A percentile compares a stretch with the other conserved stretches of the same genome.
Evolutionary conservation across 306 rosid species (phyloP).

Genomic region (Citrullus mucosospermus): DNA sequence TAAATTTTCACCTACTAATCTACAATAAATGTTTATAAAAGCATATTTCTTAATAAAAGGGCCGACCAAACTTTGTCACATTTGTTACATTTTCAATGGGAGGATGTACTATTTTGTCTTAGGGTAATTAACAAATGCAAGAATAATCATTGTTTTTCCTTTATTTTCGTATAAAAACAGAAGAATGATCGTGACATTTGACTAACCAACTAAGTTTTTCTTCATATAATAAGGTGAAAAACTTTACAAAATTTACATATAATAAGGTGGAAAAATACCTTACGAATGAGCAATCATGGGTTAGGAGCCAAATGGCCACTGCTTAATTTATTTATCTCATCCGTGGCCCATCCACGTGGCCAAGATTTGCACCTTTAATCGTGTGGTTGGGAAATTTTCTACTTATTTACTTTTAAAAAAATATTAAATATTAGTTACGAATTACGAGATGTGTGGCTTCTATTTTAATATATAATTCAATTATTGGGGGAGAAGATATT

Average conservation of each 20-base stretch:
- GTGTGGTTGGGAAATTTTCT: background rate
- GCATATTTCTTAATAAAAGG: no score
- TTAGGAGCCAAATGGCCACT: background rate
- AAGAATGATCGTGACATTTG: background rate
- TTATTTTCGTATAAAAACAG: background rate
- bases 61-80: background rate
- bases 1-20: no score
- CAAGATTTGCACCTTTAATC: background rate
- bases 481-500: background rate
- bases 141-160: background rate
- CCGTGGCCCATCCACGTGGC: background rate
- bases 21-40: no score
- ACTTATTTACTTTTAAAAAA: background rate
- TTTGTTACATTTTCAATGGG: background rate
- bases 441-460: background rate
- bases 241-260: background rate
- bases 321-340: background rate
- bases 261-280: background rate
- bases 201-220: background rate
- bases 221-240: background rate
- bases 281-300: background rate
- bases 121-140: background rate
- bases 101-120: background rate
- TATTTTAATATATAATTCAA: background rate
- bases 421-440: background rate